phyloP scores from a whole-genome alignment of 208 protist genomes.

The Leishmania turanica region DNA sequence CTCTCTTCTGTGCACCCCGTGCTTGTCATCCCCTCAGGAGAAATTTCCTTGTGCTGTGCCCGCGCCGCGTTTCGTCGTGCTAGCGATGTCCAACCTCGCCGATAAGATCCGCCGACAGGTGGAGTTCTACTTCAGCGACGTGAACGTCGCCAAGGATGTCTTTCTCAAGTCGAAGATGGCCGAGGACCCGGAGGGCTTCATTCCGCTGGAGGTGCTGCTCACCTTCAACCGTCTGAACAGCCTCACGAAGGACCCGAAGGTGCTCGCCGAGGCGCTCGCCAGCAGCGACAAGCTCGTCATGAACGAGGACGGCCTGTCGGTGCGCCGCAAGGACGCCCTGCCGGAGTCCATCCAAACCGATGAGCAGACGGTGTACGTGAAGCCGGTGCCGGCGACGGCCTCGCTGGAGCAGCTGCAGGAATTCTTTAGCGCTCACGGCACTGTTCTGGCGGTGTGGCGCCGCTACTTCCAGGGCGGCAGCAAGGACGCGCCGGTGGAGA shows the following conservation, averaged over 20 bases:
- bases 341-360: slow-evolving; percentile 90
- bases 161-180: slow-evolving; percentile 91
- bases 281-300: slow-evolving; percentile 71
- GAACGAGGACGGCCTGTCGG: slow-evolving; percentile 54
- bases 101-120: slow-evolving; percentile 77
- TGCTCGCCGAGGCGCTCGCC: slow-evolving; percentile 64
- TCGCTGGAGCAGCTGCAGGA: slow-evolving; percentile 76
- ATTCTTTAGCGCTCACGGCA: slow-evolving; percentile 80
- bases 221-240: slow-evolving; percentile 89
- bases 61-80: neutral
- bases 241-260: slow-evolving; percentile 70
- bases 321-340: slow-evolving; percentile 80
- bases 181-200: slow-evolving; percentile 82
- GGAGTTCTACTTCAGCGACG: slow-evolving; percentile 94
- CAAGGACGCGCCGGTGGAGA: slow-evolving; percentile 61
- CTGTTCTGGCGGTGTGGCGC: slow-evolving; percentile 84
- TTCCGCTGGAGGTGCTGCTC: slow-evolving; percentile 74
- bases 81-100: slow-evolving; percentile 37
- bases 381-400: slow-evolving; percentile 72
- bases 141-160: slow-evolving; percentile 90
- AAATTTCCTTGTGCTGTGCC: neutral
- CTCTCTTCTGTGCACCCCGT: neutral
- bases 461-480: slow-evolving; percentile 74
- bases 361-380: slow-evolving; percentile 86
- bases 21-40: neutral